Evolutionary conservation across 2,329 filamentous ascomycete species (phyloP), one percentile per base, ranked within the genome.

Genomic region (Alternaria brassicicola): DNA sequence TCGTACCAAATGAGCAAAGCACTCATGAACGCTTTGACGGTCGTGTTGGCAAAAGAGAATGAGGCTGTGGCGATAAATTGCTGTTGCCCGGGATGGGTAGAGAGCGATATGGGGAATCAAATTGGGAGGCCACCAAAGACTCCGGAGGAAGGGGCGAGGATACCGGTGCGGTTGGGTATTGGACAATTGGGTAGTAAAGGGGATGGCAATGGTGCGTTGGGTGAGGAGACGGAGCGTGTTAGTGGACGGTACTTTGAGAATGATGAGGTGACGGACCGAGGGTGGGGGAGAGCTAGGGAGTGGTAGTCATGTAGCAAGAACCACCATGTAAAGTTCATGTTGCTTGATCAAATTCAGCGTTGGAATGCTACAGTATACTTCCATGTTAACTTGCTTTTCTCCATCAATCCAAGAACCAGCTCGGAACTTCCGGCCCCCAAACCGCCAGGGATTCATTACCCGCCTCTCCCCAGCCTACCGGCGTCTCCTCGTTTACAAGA

Each of bases 401-500:
- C 21, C 9, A 21, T 43, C 30, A 75, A 55, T 76, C 71, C 57
- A 76, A 63, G 64, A 76, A 76, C 73, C 72, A 75, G 56, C 60
- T 64, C 13, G 78, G 78, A 13, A 78, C 72, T 33, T 79, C 76
- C 0, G 78, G 77, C 7, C 77, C 78, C 79, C 79, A 81, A 55
- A 81, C 74, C 10, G 76, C 76, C 52, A 80, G 58, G 64, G 70
- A 73, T 60, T 78, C 77, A 52, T 78, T 71, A 1, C 79, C 81
- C 1, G 77, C 78, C 31, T 73, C 71, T 21, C 76, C 77, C 59
- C 76, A 75, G 15, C 70, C 73, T 5, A 79, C 82, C 38, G 84
- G 81, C 17, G 79, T 83, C 60, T 85, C 80, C 58, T 85, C 79
- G 63, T 86, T 86, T 2, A 90, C 82, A 63, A 89, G 66, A 75